Base-by-base conservation (phyloP, 805 yeast species). In the Komagataella ulmi region DNA sequence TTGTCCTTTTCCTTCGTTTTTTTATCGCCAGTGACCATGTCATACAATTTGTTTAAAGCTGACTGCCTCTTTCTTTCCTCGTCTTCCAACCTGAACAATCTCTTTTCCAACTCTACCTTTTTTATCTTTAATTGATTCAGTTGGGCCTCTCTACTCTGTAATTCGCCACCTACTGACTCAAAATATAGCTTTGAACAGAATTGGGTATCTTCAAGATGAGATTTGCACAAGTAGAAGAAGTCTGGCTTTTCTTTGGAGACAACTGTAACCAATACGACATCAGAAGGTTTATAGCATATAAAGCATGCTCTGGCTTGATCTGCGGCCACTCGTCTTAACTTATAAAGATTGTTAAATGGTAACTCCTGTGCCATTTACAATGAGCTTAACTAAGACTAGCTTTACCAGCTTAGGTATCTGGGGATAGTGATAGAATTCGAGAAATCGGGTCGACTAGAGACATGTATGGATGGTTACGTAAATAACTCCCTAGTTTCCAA, bases 161-260 rank as follows among this genome's bases (percentile, higher is more conserved):
- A 55, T 10, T 55, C 60, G 0, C 56, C 58, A 6, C 54, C 51
- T 56, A 59, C 52, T 52, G 61, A 64, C n/a, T 68, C 71, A 1
- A 68, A 63, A 47, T 69, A 68, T 2, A 65, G 51, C 0, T 70
- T 64, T 2, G 54, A 57, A 48, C 77, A 74, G 57, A 75, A 77
- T 44, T 68, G 64, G 10, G 58, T 63, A 58, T 79, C 83, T 23
- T 59, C 58, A 48, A 79, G 60, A 61, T 79, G 84, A 3, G 64
- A 50, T 6, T 64, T 63, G 59, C 84, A 79, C 3, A 73, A 64
- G 57, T 77, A 78, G 58, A 79, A 75, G 66, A 76, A 78, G 58
- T 79, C 84, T 14, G 72, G 63, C 3, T 71, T 55, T 2, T 66
- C 58, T 6, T 62, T 51, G 1, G 73, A 54, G 4, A 76, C 72